Conservation (phyloP, 768 basidiomycete species). For the Favolaschia claudopus region DNA sequence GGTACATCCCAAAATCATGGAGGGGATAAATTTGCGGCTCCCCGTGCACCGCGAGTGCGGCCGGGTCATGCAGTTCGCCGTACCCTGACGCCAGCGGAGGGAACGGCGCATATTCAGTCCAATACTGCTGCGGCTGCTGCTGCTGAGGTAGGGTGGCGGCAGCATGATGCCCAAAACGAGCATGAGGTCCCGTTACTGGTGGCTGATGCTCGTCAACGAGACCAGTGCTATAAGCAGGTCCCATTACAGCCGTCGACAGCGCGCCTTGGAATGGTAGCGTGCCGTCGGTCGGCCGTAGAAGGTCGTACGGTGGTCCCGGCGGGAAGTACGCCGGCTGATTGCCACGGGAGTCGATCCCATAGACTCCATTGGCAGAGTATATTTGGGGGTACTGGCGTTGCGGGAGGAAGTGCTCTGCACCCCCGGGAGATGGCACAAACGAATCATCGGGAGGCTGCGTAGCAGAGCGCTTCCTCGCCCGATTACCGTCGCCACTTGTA, state of each 20-base stretch:
- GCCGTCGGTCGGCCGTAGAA: no score
- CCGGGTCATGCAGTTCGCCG: slow-evolving; percentile 7
- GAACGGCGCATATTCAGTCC: slow-evolving; percentile 63
- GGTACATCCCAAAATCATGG: slow-evolving; percentile 16
- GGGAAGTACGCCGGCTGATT: slow-evolving; percentile 11
- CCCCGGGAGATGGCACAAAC: slow-evolving; percentile 6
- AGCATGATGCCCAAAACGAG: no score
- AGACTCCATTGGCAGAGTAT: slow-evolving; percentile 9
- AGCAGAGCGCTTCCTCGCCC: slow-evolving; percentile 62
- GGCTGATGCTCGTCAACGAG: slow-evolving; percentile 57
- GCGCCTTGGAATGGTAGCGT: slow-evolving; percentile 48
- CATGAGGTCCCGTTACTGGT: slow-evolving; percentile 4
- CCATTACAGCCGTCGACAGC: slow-evolving; percentile 75
- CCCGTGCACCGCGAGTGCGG: slow-evolving; percentile 3
- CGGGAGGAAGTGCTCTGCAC: background rate
- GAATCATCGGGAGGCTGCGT: slow-evolving; percentile 55
- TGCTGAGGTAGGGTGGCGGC: no score
- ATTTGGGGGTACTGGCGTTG: slow-evolving; percentile 11
- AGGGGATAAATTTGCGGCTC: slow-evolving; percentile 18
- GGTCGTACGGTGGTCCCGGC: slow-evolving; percentile 41
- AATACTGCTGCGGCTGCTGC: slow-evolving; percentile 54
- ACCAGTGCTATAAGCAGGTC: slow-evolving; percentile 79
- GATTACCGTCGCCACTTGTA: background rate
- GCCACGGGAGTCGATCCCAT: background rate
- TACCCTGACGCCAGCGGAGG: slow-evolving; percentile 39